Evolutionary conservation across 2,329 filamentous ascomycete genomes (phyloP), one percentile per base, ranked within the genome.

Genomic region (Biscogniauxia marginata): DNA sequence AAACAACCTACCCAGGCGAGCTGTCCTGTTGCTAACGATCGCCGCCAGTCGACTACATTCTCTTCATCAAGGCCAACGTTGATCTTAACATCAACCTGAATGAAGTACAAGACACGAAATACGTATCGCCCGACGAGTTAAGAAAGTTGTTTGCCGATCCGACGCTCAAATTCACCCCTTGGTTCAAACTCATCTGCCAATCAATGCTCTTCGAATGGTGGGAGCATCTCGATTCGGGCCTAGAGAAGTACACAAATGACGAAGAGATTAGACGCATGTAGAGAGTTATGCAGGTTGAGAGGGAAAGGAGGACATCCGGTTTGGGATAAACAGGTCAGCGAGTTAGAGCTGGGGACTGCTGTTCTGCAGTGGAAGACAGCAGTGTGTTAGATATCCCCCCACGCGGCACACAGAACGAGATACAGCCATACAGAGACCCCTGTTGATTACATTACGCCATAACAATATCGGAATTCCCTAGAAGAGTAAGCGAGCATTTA

Each of bases 181-280:
- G 95, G 95, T 99, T 99, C 81, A 96, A 96, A 82, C 87, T 99
- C 65, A 98, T 99, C 70, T 99, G 95, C 82, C 84, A 98, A 74
- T 92, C 91, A 49, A 93, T 98, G 90, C 84, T 99, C 45, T 99
- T 96, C 68, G 89, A 97, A 74, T 99, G 95, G 95, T 99, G 95
- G 95, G 80, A 87, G 70, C 86, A 90, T 75, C 83, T 98, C 55
- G 88, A 95, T 65, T 79, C 83, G 21, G 90, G 89, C 8, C 79
- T 98, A 65, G 89, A 96, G 58, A 88, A 90, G 76, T 96, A 93
- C 77, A 83, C 85, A 75, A 88, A 91, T 71, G 93, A 98, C 80
- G 85, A 86, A 71, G 81, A 89, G 71, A 96, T 98, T 68, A 87
- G 91, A 65, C 87, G 93, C 65, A 97, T 97, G 93, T 72, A 64